A percentile compares a stretch with the other conserved stretches of the same genome.
Evolutionary conservation across 768 basidiomycete genomes (phyloP).

Genomic region (Mycena indigotica): DNA sequence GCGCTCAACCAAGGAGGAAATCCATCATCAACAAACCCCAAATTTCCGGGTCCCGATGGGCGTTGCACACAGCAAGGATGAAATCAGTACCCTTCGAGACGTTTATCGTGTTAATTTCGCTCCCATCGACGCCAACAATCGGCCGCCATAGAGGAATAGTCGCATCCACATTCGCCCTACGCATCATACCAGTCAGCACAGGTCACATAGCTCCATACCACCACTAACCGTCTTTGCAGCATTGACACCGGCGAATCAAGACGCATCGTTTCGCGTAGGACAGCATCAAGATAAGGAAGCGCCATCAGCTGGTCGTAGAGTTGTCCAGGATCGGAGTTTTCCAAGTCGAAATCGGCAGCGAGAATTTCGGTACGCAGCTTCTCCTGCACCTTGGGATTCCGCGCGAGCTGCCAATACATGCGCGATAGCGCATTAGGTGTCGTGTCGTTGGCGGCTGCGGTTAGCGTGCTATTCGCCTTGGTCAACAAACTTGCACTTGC

Average conservation of each 20-base stretch:
- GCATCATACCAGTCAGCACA: neutral
- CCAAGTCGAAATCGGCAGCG: slow-evolving; percentile 4
- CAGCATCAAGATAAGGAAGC: slow-evolving; percentile 28
- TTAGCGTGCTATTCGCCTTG: slow-evolving; percentile 24
- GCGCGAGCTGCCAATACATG: slow-evolving; percentile 24
- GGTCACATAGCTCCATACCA: neutral
- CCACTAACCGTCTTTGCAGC: slow-evolving; percentile 8
- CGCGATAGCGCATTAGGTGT: slow-evolving; percentile 27
- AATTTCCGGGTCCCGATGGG: slow-evolving; percentile 35
- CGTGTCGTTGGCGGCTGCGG: slow-evolving; percentile 30
- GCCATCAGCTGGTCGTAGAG: slow-evolving; percentile 23
- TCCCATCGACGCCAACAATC: slow-evolving; percentile 27
- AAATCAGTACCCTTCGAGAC: slow-evolving; percentile 34
- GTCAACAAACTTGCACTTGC: too few relatives aligned
- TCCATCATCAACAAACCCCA: slow-evolving; percentile 33
- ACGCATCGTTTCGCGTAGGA: slow-evolving; percentile 29
- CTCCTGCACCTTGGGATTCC: slow-evolving; percentile 25
- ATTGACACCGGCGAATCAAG: slow-evolving; percentile 22
- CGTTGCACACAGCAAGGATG: slow-evolving; percentile 32
- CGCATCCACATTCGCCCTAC: slow-evolving; percentile 33
- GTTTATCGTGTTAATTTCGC: slow-evolving; percentile 27
- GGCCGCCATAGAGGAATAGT: slow-evolving; percentile 38
- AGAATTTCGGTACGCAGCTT: slow-evolving; percentile 9
- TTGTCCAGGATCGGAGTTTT: slow-evolving; percentile 8
- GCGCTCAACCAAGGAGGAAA: neutral